phyloP scores from a whole-genome alignment of 2,329 filamentous ascomycete species.

The Sporothrix curviconia region DNA sequence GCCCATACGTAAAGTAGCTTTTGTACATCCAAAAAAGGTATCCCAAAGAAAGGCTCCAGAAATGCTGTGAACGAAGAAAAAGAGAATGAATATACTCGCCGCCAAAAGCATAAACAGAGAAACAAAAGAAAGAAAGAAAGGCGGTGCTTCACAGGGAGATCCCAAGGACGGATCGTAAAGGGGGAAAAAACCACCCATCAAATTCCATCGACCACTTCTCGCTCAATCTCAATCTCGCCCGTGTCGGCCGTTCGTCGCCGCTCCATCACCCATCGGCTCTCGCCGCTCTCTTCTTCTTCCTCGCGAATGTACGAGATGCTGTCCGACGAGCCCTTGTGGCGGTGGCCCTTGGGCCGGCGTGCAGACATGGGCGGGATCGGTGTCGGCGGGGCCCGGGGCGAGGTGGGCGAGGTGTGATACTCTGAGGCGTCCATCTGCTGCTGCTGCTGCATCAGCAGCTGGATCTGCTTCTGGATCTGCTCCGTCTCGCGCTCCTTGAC shows the following conservation, averaged over 20 bases:
- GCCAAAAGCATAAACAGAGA: not conserved
- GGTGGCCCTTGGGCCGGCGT: constrained; percentile 40
- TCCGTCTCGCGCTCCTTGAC: constrained; percentile 10
- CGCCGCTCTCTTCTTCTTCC: constrained; percentile 52
- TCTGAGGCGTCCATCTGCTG: not conserved
- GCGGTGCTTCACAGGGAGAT: not conserved
- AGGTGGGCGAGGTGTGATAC: not conserved
- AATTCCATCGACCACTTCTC: constrained; percentile 56
- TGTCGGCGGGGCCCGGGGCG: constrained; percentile 1
- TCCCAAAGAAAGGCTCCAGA: not conserved
- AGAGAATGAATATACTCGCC: not conserved
- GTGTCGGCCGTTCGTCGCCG: constrained; percentile 58
- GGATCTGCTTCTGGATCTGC: constrained; percentile 5
- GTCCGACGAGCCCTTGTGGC: constrained; percentile 53
- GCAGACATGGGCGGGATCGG: constrained; percentile 16
- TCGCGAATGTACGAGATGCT: constrained; percentile 64
- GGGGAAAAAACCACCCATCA: constrained; percentile 19
- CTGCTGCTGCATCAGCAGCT: not conserved
- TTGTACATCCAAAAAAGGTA: not conserved
- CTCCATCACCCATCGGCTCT: constrained; percentile 63
- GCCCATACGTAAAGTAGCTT: not conserved
- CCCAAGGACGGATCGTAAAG: not conserved
- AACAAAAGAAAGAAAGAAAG: not conserved
- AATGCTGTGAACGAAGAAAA: not conserved
- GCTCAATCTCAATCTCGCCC: constrained; percentile 57